Percentiles rank a stretch among this genome's conserved stretches.
Conservation (phyloP, 352 stramenopile species). For the Pythium rhizo-oryzae region DNA sequence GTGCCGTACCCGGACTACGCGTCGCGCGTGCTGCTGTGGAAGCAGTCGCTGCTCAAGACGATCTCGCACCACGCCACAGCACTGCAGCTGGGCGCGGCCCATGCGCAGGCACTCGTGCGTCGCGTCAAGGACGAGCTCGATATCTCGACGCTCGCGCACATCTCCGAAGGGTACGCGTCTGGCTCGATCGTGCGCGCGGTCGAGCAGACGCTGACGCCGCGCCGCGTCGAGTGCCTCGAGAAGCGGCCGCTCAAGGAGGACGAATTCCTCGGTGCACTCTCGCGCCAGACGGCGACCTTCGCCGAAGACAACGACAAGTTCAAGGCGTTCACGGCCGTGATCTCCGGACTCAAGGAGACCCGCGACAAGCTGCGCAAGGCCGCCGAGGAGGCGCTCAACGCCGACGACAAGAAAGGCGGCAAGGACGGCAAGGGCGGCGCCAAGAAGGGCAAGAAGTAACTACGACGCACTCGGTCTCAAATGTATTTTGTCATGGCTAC, state of each 20-base stretch:
- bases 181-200: conserved; percentile 83
- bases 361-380: conserved; percentile 70
- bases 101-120: conserved; percentile 18
- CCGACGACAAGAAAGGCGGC: conserved; percentile 69
- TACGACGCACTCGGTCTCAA: background rate
- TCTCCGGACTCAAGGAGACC: conserved; percentile 77
- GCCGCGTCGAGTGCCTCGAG: conserved; percentile 77
- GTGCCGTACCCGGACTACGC: conserved; percentile 93
- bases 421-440: conserved; percentile 41
- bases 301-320: conserved; percentile 77
- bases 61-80: conserved; percentile 44
- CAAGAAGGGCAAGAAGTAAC: conserved; percentile 79
- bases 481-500: too few relatives aligned
- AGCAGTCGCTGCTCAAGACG: conserved; percentile 62
- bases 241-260: conserved; percentile 79
- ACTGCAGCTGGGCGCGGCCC: conserved; percentile 21
- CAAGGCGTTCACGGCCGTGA: conserved; percentile 69
- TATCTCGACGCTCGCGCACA: conserved; percentile 88
- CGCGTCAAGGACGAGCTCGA: conserved; percentile 63
- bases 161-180: conserved; percentile 92
- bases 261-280: conserved; percentile 86
- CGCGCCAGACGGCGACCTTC: conserved; percentile 66
- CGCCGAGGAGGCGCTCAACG: conserved; percentile 55
- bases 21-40: conserved; percentile 90
- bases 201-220: conserved; percentile 73